These are phyloP conservation scores for Cryptosporidium bovis DNA, from an alignment of 169 alveolate species.

Conservation along the genomic window DNA sequence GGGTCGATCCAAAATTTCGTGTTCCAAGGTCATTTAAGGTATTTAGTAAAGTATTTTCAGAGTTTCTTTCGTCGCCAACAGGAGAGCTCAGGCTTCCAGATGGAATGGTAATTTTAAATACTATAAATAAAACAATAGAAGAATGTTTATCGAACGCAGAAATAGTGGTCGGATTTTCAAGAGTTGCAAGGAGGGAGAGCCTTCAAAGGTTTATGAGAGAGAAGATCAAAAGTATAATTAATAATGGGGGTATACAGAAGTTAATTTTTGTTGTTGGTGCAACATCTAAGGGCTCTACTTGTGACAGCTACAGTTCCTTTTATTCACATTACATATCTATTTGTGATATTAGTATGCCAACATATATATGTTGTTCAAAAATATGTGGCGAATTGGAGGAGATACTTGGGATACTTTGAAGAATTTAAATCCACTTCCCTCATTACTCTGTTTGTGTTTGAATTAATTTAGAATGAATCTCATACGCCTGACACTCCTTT, in stretches of 20 bases:
- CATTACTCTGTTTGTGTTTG: constrained; percentile 50
- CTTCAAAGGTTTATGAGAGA: constrained; percentile 13
- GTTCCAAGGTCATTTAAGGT: constrained; percentile 70
- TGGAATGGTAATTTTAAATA: background rate
- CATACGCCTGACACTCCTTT: constrained; percentile 81
- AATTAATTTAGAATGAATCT: constrained; percentile 78
- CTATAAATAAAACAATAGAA: constrained; percentile 14
- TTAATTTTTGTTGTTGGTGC: constrained; percentile 48
- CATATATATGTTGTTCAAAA: constrained; percentile 59
- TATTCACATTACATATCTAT: constrained; percentile 39
- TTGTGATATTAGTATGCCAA: constrained; percentile 40
- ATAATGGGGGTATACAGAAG: background rate
- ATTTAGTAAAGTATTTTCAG: constrained; percentile 53
- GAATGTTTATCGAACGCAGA: background rate
- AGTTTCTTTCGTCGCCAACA: constrained; percentile 23
- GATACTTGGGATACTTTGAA: constrained; percentile 22
- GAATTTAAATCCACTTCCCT: too few relatives aligned
- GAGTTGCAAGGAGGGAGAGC: constrained; percentile 20
- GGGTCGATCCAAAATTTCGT: constrained; percentile 50
- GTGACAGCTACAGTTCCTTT: constrained; percentile 10
- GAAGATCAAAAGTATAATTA: background rate
- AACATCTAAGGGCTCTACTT: background rate
- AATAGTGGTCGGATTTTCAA: constrained; percentile 45
- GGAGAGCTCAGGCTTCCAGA: constrained; percentile 56
- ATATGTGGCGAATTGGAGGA: constrained; percentile 69